Percentiles rank a stretch among this genome's conserved stretches.
These are phyloP conservation scores for Sporothrix brunneoviolacea DNA, from an alignment of 2,329 filamentous ascomycete species.

Conservation along the genomic window DNA sequence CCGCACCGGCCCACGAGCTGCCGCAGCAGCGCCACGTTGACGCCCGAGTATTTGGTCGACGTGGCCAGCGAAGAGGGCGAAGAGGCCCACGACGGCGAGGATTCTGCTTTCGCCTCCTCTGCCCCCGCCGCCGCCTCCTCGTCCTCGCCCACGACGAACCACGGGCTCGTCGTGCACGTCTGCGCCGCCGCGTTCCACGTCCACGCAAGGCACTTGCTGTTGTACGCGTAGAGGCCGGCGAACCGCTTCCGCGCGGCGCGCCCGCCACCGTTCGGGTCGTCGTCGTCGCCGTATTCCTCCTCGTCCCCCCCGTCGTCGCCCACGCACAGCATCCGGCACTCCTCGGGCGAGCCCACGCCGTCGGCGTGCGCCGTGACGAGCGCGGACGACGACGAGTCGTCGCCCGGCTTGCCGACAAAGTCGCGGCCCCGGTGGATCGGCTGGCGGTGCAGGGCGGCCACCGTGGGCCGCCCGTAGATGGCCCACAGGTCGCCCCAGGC, in stretches of 20 bases:
- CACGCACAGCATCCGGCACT: constrained; percentile 38
- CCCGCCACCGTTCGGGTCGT: too few relatives aligned
- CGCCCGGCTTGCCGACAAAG: constrained; percentile 39
- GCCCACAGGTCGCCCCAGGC: constrained; percentile 46
- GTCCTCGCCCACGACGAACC: constrained; percentile 40
- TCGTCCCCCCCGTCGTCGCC: constrained; percentile 20
- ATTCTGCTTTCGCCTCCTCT: not conserved
- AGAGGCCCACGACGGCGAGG: too few relatives aligned
- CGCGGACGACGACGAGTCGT: constrained; percentile 37
- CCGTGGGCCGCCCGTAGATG: constrained; percentile 37
- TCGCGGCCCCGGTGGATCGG: constrained; percentile 36
- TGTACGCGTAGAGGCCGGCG: not conserved
- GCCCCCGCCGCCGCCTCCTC: not conserved
- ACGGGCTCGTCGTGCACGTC: constrained; percentile 41
- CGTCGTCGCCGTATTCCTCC: not conserved
- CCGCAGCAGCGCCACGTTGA: constrained; percentile 26
- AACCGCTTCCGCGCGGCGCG: not conserved
- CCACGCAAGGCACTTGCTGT: constrained; percentile 43
- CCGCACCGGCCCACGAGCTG: constrained; percentile 11
- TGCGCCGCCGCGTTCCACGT: constrained; percentile 36
- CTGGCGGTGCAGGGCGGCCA: constrained; percentile 30
- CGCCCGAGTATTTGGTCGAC: constrained; percentile 30
- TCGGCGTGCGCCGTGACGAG: constrained; percentile 9
- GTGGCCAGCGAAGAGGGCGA: too few relatives aligned
- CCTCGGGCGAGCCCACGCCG: constrained; percentile 32